Evolutionary conservation across 2,329 filamentous ascomycete genomes (phyloP).

Genomic region (Mycosphaerella sp.): DNA sequence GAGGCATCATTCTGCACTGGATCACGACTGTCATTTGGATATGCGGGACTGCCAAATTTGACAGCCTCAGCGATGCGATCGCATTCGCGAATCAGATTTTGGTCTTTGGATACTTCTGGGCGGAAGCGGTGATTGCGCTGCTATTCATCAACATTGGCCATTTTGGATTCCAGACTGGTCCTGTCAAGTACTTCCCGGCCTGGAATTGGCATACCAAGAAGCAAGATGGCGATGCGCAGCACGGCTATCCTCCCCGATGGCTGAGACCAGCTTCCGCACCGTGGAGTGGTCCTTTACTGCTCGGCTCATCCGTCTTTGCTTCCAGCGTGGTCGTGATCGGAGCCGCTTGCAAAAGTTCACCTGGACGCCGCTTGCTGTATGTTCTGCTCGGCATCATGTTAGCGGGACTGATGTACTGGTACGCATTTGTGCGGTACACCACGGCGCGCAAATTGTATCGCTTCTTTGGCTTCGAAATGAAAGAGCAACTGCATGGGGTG

Average conservation of each 20-base stretch:
- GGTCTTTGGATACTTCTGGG: conserved; percentile 7
- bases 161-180: conserved; percentile 1
- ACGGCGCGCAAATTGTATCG: background rate
- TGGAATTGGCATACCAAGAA: conserved; percentile 1
- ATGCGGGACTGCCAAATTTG: conserved; percentile 6
- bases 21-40: conserved; percentile 8
- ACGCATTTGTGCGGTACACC: background rate
- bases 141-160: conserved; percentile 5
- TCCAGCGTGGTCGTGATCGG: conserved; percentile 4
- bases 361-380: conserved; percentile 2
- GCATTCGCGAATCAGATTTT: conserved; percentile 6
- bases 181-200: conserved; percentile 1
- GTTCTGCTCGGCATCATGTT: conserved; percentile 6
- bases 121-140: conserved; percentile 5
- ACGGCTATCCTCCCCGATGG: conserved; percentile 5
- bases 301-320: background rate
- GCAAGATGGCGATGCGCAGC: background rate
- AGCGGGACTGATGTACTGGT: conserved; percentile 6
- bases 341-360: background rate
- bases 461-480: conserved; percentile 2
- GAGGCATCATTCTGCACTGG: conserved; percentile 13
- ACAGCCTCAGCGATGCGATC: conserved; percentile 2
- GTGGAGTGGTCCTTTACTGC: conserved; percentile 3
- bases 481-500: conserved; percentile 6
- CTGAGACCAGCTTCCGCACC: conserved; percentile 2